Percentiles rank a stretch among this genome's conserved stretches.
Evolutionary conservation across 1,139 yeast species (phyloP).

Genomic region (Blastobotrys proliferans): DNA sequence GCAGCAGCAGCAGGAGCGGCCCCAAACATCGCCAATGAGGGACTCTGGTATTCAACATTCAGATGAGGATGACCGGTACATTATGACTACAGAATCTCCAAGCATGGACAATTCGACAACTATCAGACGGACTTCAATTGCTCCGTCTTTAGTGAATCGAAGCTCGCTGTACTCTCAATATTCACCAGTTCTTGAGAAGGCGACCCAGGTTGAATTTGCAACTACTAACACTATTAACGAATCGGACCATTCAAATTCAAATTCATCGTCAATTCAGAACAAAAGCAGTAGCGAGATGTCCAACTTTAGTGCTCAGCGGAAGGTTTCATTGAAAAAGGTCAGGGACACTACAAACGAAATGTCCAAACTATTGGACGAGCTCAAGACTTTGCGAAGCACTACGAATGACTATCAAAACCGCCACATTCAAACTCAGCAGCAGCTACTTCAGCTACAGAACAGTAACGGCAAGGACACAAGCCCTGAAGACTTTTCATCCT

Average conservation of each 20-base stretch:
- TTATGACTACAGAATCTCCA: neutral
- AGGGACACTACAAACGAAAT: slow-evolving; percentile 25
- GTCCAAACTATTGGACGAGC: slow-evolving; percentile 23
- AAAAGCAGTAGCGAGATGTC: neutral
- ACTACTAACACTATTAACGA: slow-evolving; percentile 11
- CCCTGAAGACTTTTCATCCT: slow-evolving; percentile 12
- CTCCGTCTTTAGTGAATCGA: slow-evolving; percentile 12
- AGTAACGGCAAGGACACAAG: neutral
- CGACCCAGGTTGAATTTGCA: slow-evolving; percentile 21
- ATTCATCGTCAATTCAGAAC: neutral
- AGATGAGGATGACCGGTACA: slow-evolving; percentile 1
- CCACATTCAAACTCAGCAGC: slow-evolving; percentile 2
- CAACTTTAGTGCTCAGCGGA: neutral
- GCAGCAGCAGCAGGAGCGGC: slow-evolving; percentile 1
- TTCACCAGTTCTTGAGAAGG: slow-evolving; percentile 29
- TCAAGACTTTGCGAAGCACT: slow-evolving; percentile 23
- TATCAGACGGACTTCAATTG: slow-evolving; percentile 11
- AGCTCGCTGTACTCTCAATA: slow-evolving; percentile 23
- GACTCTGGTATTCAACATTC: slow-evolving; percentile 14
- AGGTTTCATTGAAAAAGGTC: slow-evolving; percentile 15
- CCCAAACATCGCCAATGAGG: too few relatives aligned
- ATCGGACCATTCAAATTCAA: neutral
- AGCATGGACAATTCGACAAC: neutral
- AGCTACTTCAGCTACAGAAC: neutral
- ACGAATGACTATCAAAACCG: slow-evolving; percentile 17